A percentile compares a stretch with the other conserved stretches of the same genome.
phyloP scores from a whole-genome alignment of 225 moss, liverwort and hornwort species.

The Ulota crispa region DNA sequence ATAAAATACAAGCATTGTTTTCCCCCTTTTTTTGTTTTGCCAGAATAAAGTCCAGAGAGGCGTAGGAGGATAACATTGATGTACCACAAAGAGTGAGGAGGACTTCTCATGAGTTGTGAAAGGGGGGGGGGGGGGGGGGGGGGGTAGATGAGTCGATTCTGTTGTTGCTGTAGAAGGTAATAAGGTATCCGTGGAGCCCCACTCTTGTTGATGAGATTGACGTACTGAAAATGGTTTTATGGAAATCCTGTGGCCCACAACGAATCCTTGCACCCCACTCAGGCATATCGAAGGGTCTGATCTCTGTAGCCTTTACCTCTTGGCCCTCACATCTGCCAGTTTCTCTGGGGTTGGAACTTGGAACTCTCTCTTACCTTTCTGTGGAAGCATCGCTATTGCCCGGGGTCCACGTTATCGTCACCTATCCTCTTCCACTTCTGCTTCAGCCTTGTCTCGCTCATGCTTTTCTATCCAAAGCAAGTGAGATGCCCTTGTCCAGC shows the following conservation, averaged over 20 bases:
- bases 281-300: slow-evolving; percentile 38
- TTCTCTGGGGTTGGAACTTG: slow-evolving; percentile 10
- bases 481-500: slow-evolving; percentile 30
- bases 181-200: slow-evolving; percentile 19
- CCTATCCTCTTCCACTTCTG: slow-evolving; percentile 18
- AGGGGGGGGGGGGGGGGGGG: not conserved
- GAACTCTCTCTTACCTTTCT: not conserved
- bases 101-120: not conserved
- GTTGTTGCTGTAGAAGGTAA: not conserved
- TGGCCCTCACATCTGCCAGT: not conserved
- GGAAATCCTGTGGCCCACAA: slow-evolving; percentile 71
- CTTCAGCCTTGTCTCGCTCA: slow-evolving; percentile 28
- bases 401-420: slow-evolving; percentile 37
- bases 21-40: too few relatives aligned
- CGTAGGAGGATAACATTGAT: slow-evolving; percentile 10
- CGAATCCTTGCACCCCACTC: slow-evolving; percentile 78
- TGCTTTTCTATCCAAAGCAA: slow-evolving; percentile 22
- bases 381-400: not conserved
- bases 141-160: not conserved
- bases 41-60: not conserved
- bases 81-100: slow-evolving; percentile 8
- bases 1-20: too few relatives aligned
- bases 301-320: not conserved
- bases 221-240: slow-evolving; percentile 35
- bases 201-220: slow-evolving; percentile 55